Conservation (phyloP, 2,329 filamentous ascomycete genomes). For the Fusarium sp. region DNA sequence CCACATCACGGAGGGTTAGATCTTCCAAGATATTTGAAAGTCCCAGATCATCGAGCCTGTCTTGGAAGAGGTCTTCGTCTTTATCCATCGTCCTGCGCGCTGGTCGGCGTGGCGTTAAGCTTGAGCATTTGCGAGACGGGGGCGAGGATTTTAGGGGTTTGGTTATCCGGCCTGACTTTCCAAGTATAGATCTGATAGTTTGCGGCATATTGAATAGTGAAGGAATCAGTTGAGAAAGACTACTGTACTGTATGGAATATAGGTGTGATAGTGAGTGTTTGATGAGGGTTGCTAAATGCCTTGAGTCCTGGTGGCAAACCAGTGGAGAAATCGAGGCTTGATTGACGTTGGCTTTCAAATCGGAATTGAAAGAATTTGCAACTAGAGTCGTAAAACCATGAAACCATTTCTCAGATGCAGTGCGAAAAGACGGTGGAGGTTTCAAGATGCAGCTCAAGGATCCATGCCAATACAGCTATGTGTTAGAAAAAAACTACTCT, state of each 20-base stretch:
- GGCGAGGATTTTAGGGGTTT: conserved; percentile 43
- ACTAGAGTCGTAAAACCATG: background rate
- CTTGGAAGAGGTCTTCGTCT: conserved; percentile 47
- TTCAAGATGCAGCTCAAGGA: background rate
- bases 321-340: conserved; percentile 14
- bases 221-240: too few relatives aligned
- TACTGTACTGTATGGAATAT: background rate
- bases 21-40: conserved; percentile 64
- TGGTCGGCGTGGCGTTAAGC: conserved; percentile 42
- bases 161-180: conserved; percentile 48
- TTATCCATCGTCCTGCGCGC: conserved; percentile 38
- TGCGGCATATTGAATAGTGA: conserved; percentile 39
- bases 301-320: conserved; percentile 30
- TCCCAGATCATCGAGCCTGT: conserved; percentile 68
- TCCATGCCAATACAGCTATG: background rate
- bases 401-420: too few relatives aligned
- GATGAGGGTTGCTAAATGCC: conserved; percentile 6
- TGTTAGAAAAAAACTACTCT: conserved; percentile 1
- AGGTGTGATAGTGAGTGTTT: background rate
- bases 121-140: conserved; percentile 25
- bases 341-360: background rate
- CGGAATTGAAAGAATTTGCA: too few relatives aligned
- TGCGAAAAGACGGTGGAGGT: background rate
- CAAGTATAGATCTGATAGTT: conserved; percentile 52
- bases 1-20: conserved; percentile 66